Base-by-base conservation (phyloP, 352 stramenopile species). In the Blastocystis sp. region DNA sequence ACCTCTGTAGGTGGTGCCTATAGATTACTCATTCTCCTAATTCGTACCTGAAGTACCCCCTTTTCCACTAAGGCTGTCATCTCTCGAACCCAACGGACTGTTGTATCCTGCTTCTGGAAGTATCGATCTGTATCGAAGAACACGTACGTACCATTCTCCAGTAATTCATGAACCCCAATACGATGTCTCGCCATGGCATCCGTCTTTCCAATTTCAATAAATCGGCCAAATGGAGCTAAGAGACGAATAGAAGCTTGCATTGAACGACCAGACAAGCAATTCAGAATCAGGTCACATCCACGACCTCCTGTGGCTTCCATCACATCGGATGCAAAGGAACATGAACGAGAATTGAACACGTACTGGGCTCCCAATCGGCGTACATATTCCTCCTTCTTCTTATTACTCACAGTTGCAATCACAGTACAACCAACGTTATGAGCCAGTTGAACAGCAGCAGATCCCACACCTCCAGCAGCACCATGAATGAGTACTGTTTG, bases 121-220 rank as follows among this genome's bases (percentile, higher is more conserved):
- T 87, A 87, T 21, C 77, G 77, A 63, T 87, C 77, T 35, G 67
- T 78, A 37, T 87, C 77, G 27, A 87, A 87, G 65, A 87, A 87
- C 51, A 78, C 56, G 46, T 87, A 87, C 1, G 77, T 87, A 7
- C 77, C 77, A 42, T 87, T 87, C 39, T 87, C 49, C 16, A 87
- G 56, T 11, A 87, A 51, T 11, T 58, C 37, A 54, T 87, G 77
- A 19, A 87, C 49, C n/a, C 49, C 49, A 32, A 87, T 63, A 2
- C 14, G 3, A 42, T 74, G 65, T 21, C 77, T 37, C 19, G 65
- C 65, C n/a, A 87, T 87, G 1, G 77, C 77, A 42, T 87, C 77
- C 24, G 77, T 87, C 27, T 87, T 87, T 49, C 77, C 77, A n/a
- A 87, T 87, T 29, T 87, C 77, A 35, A 87, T 87, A 27, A 87